A percentile compares a stretch with the other conserved stretches of the same genome.
These are phyloP conservation scores for Maudiozyma humilis DNA, from an alignment of 1,139 yeast genomes.

Conservation along the genomic window DNA sequence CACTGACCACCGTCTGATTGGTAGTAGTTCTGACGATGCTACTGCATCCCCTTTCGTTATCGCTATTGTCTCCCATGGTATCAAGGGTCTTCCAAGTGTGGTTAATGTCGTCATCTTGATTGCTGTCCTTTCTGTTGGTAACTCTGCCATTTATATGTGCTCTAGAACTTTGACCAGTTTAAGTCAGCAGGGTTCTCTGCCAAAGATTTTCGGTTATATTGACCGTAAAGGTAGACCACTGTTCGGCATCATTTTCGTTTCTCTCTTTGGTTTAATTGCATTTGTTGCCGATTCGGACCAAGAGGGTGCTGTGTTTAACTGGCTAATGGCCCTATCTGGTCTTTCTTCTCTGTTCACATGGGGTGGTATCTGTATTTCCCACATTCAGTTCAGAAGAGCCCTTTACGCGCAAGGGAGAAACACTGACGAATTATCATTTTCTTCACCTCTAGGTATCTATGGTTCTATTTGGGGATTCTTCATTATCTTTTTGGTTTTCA, in stretches of 20 bases:
- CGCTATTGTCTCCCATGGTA: conserved; percentile 48
- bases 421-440: conserved; percentile 46
- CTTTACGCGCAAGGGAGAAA: conserved; percentile 49
- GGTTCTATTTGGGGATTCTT: conserved; percentile 47
- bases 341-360: conserved; percentile 60
- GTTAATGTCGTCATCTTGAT: conserved; percentile 46
- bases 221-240: conserved; percentile 65
- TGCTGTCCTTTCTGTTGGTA: conserved; percentile 67
- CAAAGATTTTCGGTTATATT: conserved; percentile 54
- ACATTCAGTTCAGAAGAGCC: conserved; percentile 59
- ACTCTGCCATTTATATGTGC: conserved; percentile 55
- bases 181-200: conserved; percentile 58
- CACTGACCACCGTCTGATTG: conserved; percentile 33
- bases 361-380: conserved; percentile 56
- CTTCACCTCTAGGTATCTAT: conserved; percentile 46
- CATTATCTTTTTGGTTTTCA: conserved; percentile 42
- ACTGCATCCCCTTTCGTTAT: conserved; percentile 56
- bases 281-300: conserved; percentile 52
- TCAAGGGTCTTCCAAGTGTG: conserved; percentile 47
- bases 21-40: conserved; percentile 41
- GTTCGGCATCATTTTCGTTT: conserved; percentile 43
- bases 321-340: conserved; percentile 64
- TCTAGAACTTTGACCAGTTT: conserved; percentile 60
- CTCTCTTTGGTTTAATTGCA: conserved; percentile 47
- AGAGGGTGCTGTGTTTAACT: conserved; percentile 50